phyloP scores from a whole-genome alignment of 2,329 filamentous ascomycete genomes.

The Fusarium sp. region DNA sequence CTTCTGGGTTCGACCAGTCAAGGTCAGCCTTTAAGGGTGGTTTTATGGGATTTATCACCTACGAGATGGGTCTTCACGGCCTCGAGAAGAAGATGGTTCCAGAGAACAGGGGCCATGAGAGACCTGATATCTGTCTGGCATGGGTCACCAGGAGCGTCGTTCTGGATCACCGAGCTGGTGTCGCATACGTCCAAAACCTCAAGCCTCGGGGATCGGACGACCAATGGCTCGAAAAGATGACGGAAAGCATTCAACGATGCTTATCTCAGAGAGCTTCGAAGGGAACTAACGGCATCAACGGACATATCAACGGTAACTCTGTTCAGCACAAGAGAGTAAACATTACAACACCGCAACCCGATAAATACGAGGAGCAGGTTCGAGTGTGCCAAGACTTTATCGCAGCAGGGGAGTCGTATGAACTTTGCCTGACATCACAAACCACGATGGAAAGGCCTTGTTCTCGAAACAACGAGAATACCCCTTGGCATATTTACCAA shows the following conservation, averaged over 20 bases:
- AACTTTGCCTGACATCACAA: constrained; percentile 84
- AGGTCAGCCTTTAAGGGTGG: constrained; percentile 78
- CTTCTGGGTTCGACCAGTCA: constrained; percentile 32
- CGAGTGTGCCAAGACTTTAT: constrained; percentile 76
- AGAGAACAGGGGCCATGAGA: constrained; percentile 50
- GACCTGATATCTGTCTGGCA: constrained; percentile 78
- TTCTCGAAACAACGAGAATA: constrained; percentile 25
- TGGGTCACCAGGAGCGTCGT: constrained; percentile 84
- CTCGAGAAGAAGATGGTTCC: constrained; percentile 48
- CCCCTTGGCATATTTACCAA: constrained; percentile 78
- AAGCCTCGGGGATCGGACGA: constrained; percentile 42
- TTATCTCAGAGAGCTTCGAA: constrained; percentile 46
- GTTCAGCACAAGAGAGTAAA: constrained; percentile 9
- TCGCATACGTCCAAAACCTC: constrained; percentile 70
- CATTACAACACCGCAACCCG: constrained; percentile 55
- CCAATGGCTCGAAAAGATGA: constrained; percentile 48
- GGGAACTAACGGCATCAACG: constrained; percentile 9
- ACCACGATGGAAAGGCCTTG: constrained; percentile 67
- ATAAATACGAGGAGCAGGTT: constrained; percentile 74
- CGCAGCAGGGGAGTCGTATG: constrained; percentile 83
- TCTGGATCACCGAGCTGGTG: constrained; percentile 74
- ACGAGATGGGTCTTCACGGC: constrained; percentile 77
- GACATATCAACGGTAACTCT: constrained; percentile 27
- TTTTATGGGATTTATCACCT: constrained; percentile 85
- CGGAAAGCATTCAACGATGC: constrained; percentile 49